Evolutionary conservation across 2,329 filamentous ascomycete genomes (phyloP).

Genomic region (Fusarium transvaalense): DNA sequence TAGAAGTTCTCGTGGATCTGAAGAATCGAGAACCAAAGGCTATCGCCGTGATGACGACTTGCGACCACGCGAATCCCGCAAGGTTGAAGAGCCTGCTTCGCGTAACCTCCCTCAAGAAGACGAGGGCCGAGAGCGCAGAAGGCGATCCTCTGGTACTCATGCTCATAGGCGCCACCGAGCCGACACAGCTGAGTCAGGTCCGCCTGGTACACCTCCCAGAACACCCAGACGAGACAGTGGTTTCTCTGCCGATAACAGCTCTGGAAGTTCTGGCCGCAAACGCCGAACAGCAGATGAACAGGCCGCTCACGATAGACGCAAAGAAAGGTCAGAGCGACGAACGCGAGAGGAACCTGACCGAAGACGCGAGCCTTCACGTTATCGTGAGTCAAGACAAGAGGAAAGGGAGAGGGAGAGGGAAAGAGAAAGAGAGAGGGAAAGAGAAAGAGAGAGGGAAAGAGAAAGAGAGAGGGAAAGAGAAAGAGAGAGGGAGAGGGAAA

Average conservation of each 20-base stretch:
- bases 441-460: conserved; percentile 6
- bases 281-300: conserved; percentile 64
- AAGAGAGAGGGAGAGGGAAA: conserved; percentile 3
- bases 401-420: conserved; percentile 6
- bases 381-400: conserved; percentile 14
- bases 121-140: conserved; percentile 37
- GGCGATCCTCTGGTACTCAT: conserved; percentile 46
- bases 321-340: conserved; percentile 57
- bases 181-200: conserved; percentile 54
- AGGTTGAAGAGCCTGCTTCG: conserved; percentile 29
- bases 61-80: conserved; percentile 27
- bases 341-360: conserved; percentile 44
- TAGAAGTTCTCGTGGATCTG: conserved; percentile 31
- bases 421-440: conserved; percentile 2
- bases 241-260: conserved; percentile 57
- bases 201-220: conserved; percentile 51
- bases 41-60: conserved; percentile 42
- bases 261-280: conserved; percentile 51
- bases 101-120: conserved; percentile 35
- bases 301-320: conserved; percentile 63
- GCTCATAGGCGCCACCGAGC: conserved; percentile 55
- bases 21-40: conserved; percentile 32
- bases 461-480: conserved; percentile 4
- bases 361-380: conserved; percentile 33
- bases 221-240: conserved; percentile 63